Base-by-base conservation (phyloP, 2,329 filamentous ascomycete species). In the Aspergillus flavus region DNA sequence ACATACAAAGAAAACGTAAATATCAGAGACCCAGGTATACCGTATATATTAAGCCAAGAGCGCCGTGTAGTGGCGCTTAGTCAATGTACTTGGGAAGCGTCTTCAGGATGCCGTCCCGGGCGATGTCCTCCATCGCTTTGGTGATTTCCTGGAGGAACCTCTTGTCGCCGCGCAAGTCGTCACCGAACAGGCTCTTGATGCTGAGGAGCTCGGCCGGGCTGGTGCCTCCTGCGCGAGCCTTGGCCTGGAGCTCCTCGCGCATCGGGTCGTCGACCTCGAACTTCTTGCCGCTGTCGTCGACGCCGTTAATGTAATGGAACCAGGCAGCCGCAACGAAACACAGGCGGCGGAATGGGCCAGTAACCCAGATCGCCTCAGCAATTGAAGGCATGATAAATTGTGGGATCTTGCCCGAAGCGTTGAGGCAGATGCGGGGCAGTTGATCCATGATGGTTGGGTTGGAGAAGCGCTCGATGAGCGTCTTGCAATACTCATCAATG, bases 391-490 rank as follows among this genome's bases (percentile, higher is more conserved):
- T 78, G 65, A 78, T 77, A 58, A 78, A 78, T 61, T 78, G 82
- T 0, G 83, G 83, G 45, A 85, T 80, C 80, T 85, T 85, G 76
- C 83, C 83, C 6, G 83, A 84, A 26, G 79, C 83, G 71, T 82
- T 82, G 26, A 85, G 79, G 63, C 81, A 82, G 64, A 85, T 75
- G 43, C 83, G 84, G 45, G 82, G 80, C 61, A 85, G 77, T 75
- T 85, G 83, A 64, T 85, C 83, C 82, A 81, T 84, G 69, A 85
- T 85, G 59, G 83, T 84, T 0, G 84, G 83, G 81, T 85, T 85
- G 70, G 82, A 81, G 77, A 85, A 85, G 43, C 83, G 83, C 73
- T 84, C 82, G 64, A 85, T 80, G 52, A 85, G 80, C 0, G 83
- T 85, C 64, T 79, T 74, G 78, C 82, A 84, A 75, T 85, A 85